Evolutionary conservation across 495 filamentous ascomycete species (phyloP).

Genomic region (Trichoderma virens): DNA sequence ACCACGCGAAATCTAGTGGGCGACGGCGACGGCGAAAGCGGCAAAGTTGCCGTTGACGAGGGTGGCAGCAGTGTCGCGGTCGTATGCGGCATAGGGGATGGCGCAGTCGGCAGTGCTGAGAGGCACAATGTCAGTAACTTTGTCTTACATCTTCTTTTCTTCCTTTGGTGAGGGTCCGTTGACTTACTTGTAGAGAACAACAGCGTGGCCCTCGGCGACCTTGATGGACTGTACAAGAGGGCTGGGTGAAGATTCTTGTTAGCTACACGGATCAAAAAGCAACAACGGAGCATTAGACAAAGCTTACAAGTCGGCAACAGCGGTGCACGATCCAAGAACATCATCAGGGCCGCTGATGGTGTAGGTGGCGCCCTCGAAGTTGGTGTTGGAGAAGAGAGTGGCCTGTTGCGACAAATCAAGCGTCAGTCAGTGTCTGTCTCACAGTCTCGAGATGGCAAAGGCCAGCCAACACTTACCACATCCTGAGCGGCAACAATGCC

Average conservation of each 20-base stretch:
- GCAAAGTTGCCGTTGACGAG: neutral
- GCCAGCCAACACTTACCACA: neutral
- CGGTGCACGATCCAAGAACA: neutral
- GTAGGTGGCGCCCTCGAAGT: slow-evolving; percentile 1
- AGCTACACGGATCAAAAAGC: neutral
- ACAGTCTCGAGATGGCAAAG: too few species aligned
- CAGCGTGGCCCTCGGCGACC: neutral
- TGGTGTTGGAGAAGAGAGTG: neutral
- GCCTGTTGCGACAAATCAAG: neutral
- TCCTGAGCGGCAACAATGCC: neutral
- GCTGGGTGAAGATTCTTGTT: neutral
- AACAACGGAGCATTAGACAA: neutral
- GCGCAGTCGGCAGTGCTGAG: neutral
- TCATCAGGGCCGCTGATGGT: neutral
- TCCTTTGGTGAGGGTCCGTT: neutral
- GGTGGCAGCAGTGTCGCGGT: neutral
- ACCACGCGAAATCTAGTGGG: neutral
- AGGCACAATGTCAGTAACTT: neutral
- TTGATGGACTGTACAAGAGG: neutral
- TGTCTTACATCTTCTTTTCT: too few species aligned
- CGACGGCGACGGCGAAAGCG: neutral
- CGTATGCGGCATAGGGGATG: neutral
- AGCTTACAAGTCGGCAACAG: neutral
- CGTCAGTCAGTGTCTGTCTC: too few species aligned
- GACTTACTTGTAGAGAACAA: neutral